Evolutionary conservation across 192 early-diverging fungal genomes (phyloP).

Genomic region (Gryganskiella cystojenkinii): DNA sequence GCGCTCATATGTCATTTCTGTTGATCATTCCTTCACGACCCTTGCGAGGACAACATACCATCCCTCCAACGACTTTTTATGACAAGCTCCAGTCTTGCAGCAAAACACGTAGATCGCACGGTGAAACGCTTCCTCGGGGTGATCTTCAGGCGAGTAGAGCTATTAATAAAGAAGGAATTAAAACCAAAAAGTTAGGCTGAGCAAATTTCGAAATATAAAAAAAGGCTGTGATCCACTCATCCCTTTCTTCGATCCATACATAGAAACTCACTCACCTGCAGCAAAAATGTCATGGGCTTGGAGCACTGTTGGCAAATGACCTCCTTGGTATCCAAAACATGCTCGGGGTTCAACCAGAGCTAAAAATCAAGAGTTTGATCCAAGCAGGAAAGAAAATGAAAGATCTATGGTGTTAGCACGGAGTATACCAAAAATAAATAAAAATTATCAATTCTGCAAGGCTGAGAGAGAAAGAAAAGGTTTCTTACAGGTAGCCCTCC

Average conservation of each 20-base stretch:
- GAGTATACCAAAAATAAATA: conserved; percentile 1
- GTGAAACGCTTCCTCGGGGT: conserved; percentile 87
- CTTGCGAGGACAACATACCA: conserved; percentile 45
- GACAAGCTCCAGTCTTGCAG: conserved; percentile 90
- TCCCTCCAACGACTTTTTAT: conserved; percentile 64
- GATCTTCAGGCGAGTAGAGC: conserved; percentile 95
- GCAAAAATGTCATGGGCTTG: conserved; percentile 78
- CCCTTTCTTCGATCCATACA: background rate
- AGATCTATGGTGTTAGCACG: background rate
- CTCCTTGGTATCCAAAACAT: conserved; percentile 66
- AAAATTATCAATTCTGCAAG: no score
- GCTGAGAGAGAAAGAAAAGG: conserved; percentile 6
- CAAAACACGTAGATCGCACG: conserved; percentile 92
- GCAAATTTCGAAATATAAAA: no score
- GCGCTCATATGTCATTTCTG: no score
- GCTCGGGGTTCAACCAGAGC: conserved; percentile 85
- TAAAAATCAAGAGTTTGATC: conserved; percentile 12
- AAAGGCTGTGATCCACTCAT: background rate
- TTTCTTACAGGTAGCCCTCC: conserved; percentile 82
- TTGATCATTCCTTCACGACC: background rate
- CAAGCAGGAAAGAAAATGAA: no score
- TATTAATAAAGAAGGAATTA: conserved; percentile 20
- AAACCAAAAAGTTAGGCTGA: no score
- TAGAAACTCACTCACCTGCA: conserved; percentile 72
- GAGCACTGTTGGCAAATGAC: conserved; percentile 79